Conservation (phyloP, 1,139 yeast genomes). For the Magnusiomyces fungicola region DNA sequence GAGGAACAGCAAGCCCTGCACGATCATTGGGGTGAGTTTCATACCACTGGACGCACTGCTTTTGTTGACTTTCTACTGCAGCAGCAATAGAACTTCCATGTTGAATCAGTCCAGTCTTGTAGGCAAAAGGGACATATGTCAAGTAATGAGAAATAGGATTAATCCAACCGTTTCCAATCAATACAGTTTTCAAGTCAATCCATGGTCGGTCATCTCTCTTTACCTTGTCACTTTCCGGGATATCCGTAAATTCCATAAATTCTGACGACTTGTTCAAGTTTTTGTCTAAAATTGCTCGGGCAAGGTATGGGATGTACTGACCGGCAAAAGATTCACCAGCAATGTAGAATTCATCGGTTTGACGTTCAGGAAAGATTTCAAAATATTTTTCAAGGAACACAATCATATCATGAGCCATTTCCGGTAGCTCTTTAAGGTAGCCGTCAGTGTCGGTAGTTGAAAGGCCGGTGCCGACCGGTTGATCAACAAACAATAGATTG, state of each 20-base stretch:
- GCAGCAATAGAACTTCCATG: constrained; percentile 25
- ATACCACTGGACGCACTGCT: constrained; percentile 28
- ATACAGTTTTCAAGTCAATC: constrained; percentile 53
- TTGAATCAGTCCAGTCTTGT: constrained; percentile 51
- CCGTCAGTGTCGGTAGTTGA: constrained; percentile 46
- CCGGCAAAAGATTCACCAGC: constrained; percentile 99
- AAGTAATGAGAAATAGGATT: constrained; percentile 81
- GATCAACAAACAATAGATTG: constrained; percentile 81
- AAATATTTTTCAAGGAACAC: constrained; percentile 61
- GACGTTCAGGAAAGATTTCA: constrained; percentile 67
- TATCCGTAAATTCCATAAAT: background rate
- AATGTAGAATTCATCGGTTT: constrained; percentile 54
- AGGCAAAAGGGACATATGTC: constrained; percentile 68
- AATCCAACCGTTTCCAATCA: constrained; percentile 97
- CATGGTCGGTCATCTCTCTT: constrained; percentile 11
- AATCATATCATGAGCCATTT: constrained; percentile 51
- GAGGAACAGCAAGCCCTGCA: constrained; percentile 15
- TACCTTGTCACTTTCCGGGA: constrained; percentile 12
- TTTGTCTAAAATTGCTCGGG: constrained; percentile 49
- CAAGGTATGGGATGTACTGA: constrained; percentile 88
- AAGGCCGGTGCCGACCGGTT: constrained; percentile 93
- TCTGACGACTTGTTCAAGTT: constrained; percentile 32
- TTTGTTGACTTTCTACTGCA: constrained; percentile 28
- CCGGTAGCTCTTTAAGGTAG: constrained; percentile 52
- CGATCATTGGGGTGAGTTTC: constrained; percentile 22